Evolutionary conservation across 768 basidiomycete genomes (phyloP), one percentile per base, ranked within the genome.

Genomic region (Leccinellum albellum): DNA sequence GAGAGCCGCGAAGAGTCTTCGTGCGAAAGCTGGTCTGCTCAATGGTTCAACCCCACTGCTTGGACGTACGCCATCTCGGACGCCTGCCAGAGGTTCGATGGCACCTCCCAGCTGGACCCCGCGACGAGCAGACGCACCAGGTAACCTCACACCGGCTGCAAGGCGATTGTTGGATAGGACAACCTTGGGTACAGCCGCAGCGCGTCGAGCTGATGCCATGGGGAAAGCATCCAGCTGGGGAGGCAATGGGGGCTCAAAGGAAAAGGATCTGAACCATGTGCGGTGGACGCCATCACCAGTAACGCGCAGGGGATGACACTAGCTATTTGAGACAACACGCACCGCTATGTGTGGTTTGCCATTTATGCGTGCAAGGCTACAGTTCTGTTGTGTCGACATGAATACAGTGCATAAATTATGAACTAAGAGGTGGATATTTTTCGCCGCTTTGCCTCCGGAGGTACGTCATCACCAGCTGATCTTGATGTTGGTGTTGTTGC

Each of bases 141-240:
- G 90, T 6, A 83, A 80, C 58, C 71, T 96, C 60, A 95, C 94
- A 0, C 94, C 94, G n/a, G 94, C 94, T 26, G 94, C 85, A 24
- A 82, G 78, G 67, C 77, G 86, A 58, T 67, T 97, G 45, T 73
- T 97, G 60, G 84, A 94, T 62, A 77, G 88, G 63, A 86, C 84
- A 7, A 84, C 88, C 0, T 76, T 84, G 76, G 81, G 86, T 20
- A 83, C 82, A 9, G 82, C 83, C 12, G 86, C 83, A 13, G 65
- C 78, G 24, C 79, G 83, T 63, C 78, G 89, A 56, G 81, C 83
- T 13, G 89, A 88, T n/a, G 84, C 78, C 9, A 87, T 87, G 84
- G 82, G 80, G 35, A 77, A 73, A 56, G 68, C 73, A 20, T 77
- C 83, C 5, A 74, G 79, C 4, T 89, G 89, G 88, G 81, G 82